phyloP scores from a whole-genome alignment of 345 rosid genomes.

The Eucalyptus decipiens region DNA sequence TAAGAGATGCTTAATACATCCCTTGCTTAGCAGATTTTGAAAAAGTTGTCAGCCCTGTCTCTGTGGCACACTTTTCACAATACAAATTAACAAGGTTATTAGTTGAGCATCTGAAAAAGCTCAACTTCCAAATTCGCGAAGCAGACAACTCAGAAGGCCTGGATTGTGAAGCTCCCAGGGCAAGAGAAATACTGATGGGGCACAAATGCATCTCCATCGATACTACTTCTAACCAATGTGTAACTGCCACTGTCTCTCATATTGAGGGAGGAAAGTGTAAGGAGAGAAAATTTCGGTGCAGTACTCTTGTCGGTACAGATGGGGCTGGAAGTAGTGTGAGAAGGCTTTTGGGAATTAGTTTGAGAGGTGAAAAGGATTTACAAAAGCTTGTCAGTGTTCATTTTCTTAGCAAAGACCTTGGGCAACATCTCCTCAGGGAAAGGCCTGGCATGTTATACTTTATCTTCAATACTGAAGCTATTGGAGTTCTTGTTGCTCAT shows the following conservation, averaged over 20 bases:
- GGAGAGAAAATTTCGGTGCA: constrained; percentile 43
- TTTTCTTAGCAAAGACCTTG: constrained; percentile 77
- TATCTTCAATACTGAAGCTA: constrained; percentile 77
- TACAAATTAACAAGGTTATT: constrained; percentile 55
- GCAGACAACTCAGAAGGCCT: constrained; percentile 14
- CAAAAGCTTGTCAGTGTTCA: constrained; percentile 90
- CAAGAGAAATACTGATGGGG: constrained; percentile 59
- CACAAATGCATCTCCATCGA: constrained; percentile 69
- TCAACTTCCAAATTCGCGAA: constrained; percentile 23
- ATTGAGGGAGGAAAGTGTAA: constrained; percentile 29
- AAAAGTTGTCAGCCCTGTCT: constrained; percentile 69
- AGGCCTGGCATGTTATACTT: constrained; percentile 93
- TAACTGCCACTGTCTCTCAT: constrained; percentile 49
- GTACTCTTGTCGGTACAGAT: constrained; percentile 72
- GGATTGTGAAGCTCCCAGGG: constrained; percentile 9
- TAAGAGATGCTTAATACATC: background rate
- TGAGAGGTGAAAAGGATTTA: constrained; percentile 71
- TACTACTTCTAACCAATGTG: constrained; percentile 16
- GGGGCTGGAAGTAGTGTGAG: constrained; percentile 83
- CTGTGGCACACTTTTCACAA: constrained; percentile 94
- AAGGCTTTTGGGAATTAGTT: constrained; percentile 45
- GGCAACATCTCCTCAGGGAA: constrained; percentile 44
- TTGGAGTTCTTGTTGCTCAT: constrained; percentile 94
- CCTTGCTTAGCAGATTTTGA: constrained; percentile 50
- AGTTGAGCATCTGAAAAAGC: constrained; percentile 55